Base-by-base conservation (phyloP, 2,329 filamentous ascomycete genomes). In the Drechslerella coelobrocha region DNA sequence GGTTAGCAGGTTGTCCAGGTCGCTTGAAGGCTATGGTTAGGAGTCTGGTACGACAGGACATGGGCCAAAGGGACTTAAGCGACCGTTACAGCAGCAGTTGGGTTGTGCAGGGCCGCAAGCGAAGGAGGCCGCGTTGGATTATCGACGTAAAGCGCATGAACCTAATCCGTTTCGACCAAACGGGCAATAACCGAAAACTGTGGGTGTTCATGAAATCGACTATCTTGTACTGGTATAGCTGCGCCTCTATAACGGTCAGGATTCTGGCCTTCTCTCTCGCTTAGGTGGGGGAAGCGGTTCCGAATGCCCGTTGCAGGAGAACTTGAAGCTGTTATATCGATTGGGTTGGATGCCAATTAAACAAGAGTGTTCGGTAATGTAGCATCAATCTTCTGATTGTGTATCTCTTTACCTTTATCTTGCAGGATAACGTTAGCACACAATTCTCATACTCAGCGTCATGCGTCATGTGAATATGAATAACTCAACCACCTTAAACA, bases 391-490 rank as follows among this genome's bases (percentile, higher is more conserved):
- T n/a, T n/a, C n/a, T n/a, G n/a, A n/a, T n/a, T n/a, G n/a, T n/a
- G n/a, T n/a, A n/a, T n/a, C n/a, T n/a, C n/a, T n/a, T n/a, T n/a
- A n/a, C n/a, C n/a, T n/a, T n/a, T n/a, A n/a, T n/a, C n/a, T n/a
- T n/a, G n/a, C n/a, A n/a, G n/a, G n/a, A n/a, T n/a, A n/a, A n/a
- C n/a, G n/a, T n/a, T n/a, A n/a, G n/a, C n/a, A n/a, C n/a, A n/a
- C n/a, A n/a, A n/a, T n/a, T n/a, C n/a, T n/a, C n/a, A n/a, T n/a
- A n/a, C n/a, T n/a, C n/a, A n/a, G n/a, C n/a, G n/a, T n/a, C 19
- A 55, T 55, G 24, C 17, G 31, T 43, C 45, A 27, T 31, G 21
- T n/a, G n/a, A n/a, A n/a, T n/a, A n/a, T n/a, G n/a, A n/a, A n/a
- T n/a, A n/a, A n/a, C n/a, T n/a, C n/a, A n/a, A n/a, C n/a, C n/a